Percentiles rank a stretch among this genome's conserved stretches.
phyloP scores from a whole-genome alignment of 805 yeast genomes.

The Kodamaea jinghongensis region DNA sequence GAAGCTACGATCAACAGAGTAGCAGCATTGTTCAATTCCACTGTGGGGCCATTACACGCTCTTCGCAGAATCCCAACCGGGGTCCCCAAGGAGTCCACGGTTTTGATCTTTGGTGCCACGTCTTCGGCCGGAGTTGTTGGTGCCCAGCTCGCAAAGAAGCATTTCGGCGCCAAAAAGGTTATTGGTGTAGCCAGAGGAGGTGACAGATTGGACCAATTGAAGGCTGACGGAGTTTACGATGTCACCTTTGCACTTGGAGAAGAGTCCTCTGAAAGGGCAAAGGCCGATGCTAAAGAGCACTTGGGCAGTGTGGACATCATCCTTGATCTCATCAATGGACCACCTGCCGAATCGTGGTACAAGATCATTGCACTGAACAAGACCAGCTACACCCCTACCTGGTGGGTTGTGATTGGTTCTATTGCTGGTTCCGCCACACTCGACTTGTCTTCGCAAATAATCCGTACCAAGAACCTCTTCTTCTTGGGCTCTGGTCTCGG shows the following conservation, averaged over 20 bases:
- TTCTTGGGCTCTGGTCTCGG: conserved; percentile 14
- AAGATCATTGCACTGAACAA: not conserved
- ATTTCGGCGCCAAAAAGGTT: conserved; percentile 9
- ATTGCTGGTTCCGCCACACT: conserved; percentile 9
- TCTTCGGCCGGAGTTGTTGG: conserved; percentile 11
- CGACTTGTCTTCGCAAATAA: conserved; percentile 4
- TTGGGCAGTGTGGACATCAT: conserved; percentile 9
- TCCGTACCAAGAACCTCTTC: conserved; percentile 11
- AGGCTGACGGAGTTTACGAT: conserved; percentile 5
- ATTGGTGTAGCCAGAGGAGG: conserved; percentile 10
- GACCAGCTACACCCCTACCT: conserved; percentile 4
- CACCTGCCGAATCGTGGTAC: conserved; percentile 5
- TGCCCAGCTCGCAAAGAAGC: conserved; percentile 9
- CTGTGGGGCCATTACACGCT: conserved; percentile 11
- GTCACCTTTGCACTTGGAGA: conserved; percentile 7
- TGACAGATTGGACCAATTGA: conserved; percentile 3
- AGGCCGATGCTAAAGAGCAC: not conserved
- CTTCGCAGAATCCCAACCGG: conserved; percentile 9
- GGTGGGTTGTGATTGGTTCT: conserved; percentile 13
- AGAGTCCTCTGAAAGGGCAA: conserved; percentile 1
- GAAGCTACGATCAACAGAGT: conserved; percentile 9
- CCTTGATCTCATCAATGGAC: conserved; percentile 12
- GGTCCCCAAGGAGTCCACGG: conserved; percentile 7
- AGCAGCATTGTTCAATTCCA: conserved; percentile 12
- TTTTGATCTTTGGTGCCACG: conserved; percentile 12